Evolutionary conservation across 306 rosid genomes (phyloP), one percentile per base, ranked within the genome.

Genomic region (Comarum palustre): DNA sequence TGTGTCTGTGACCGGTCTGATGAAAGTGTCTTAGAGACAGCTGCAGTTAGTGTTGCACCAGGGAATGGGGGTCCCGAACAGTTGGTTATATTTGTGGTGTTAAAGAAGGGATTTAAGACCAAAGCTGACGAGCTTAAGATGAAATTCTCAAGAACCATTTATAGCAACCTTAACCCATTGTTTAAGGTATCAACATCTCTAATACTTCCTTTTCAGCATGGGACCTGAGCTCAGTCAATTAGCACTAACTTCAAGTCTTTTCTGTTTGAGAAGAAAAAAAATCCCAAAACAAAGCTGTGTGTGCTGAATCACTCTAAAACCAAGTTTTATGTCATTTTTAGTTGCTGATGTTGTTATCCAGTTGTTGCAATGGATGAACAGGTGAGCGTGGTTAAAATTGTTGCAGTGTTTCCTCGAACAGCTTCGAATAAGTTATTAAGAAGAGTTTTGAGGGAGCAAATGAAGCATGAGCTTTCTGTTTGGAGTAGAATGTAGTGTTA

Each of bases 381-480:
- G 96, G 93, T 88, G 51, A 75, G 84, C 57, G 42, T 80, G 17
- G 90, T 86, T 24, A 88, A 86, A 66, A 79, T 90, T 77, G 90
- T 87, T 5, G 61, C 81, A 0, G 89, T 84, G 76, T 92, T 92
- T 54, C 98, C 98, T 51, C 84, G 91, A 74, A 92, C 91, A 2
- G 86, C 91, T 70, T 88, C 98, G 4, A 90, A 90, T 82, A 92
- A 92, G 90, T 57, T 92, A 68, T 60, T 87, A 11, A 84, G 98
- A 82, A 87, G 98, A 76, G 90, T 88, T 69, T 20, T 90, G 83
- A 92, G 96, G 74, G 92, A 87, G 72, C 93, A 90, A 81, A 77
- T 90, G 78, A 90, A 87, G 88, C 83, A 8, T 6, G 96, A 88
- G 75, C 77, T 87, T 36, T 83, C 86, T 39, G 77, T 73, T 63